Conservation (phyloP, 495 filamentous ascomycete species). For the Neurospora hispaniola region DNA sequence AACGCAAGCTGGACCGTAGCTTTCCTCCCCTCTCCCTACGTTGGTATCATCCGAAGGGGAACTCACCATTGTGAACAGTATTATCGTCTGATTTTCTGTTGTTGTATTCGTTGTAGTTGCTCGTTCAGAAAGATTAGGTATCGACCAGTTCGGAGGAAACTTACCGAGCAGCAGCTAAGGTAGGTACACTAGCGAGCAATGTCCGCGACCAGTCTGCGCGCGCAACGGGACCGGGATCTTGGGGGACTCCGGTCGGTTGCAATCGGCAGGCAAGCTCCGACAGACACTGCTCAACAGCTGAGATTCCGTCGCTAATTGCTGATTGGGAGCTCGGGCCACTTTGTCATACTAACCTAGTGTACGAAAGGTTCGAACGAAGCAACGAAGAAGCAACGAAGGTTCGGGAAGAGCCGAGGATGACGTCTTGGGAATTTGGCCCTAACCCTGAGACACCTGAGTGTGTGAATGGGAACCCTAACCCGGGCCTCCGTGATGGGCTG, state of each 20-base stretch:
- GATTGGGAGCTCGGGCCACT: neutral
- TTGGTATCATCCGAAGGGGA: no score
- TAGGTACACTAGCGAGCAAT: neutral
- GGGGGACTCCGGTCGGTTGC: neutral
- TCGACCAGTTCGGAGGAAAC: neutral
- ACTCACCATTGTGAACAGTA: neutral
- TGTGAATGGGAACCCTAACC: no score
- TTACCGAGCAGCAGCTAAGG: neutral
- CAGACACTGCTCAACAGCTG: neutral
- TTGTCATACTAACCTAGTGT: neutral
- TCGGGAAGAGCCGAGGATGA: constrained; percentile 1
- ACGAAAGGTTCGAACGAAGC: neutral
- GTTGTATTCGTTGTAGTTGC: neutral
- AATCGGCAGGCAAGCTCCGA: neutral
- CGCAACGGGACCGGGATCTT: neutral
- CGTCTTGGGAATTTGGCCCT: neutral
- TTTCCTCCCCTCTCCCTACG: no score
- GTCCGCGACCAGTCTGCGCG: neutral
- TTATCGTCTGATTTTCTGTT: neutral
- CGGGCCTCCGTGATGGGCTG: no score
- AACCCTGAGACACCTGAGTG: no score
- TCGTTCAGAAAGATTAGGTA: neutral
- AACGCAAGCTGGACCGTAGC: no score
- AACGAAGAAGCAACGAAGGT: neutral
- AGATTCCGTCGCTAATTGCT: neutral